Evolutionary conservation across 2,329 filamentous ascomycete genomes (phyloP).

Genomic region (Fusarium torreyae): DNA sequence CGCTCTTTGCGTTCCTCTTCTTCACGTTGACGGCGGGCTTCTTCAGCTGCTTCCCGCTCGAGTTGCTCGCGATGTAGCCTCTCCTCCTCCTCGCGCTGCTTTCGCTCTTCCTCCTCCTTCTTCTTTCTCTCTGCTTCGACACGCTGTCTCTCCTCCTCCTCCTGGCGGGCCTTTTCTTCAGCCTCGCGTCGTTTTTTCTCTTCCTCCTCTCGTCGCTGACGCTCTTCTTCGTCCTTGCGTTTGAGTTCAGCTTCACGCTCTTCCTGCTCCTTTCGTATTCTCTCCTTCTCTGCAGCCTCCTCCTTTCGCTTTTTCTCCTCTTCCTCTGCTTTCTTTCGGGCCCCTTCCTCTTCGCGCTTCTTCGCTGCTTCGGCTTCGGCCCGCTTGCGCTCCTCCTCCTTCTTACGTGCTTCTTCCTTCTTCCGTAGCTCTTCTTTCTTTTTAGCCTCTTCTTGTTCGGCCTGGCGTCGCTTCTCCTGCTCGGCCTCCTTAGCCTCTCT

Average conservation of each 20-base stretch:
- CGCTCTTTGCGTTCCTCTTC: conserved; percentile 67
- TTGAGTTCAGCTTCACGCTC: conserved; percentile 56
- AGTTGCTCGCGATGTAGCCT: conserved; percentile 61
- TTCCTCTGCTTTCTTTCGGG: conserved; percentile 50
- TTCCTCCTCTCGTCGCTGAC: conserved; percentile 54
- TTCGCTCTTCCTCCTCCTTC: conserved; percentile 57
- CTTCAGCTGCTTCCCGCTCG: conserved; percentile 64
- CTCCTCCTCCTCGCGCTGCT: conserved; percentile 64
- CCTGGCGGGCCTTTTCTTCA: conserved; percentile 55
- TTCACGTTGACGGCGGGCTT: conserved; percentile 65
- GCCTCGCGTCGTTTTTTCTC: conserved; percentile 56
- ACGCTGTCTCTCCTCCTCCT: conserved; percentile 57
- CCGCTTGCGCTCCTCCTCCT: conserved; percentile 53
- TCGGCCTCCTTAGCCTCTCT: conserved; percentile 38
- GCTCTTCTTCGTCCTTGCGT: conserved; percentile 57
- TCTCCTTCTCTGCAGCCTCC: conserved; percentile 53
- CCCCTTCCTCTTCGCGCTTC: conserved; percentile 47
- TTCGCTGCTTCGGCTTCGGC: conserved; percentile 51
- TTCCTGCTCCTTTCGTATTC: conserved; percentile 51
- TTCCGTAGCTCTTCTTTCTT: conserved; percentile 56
- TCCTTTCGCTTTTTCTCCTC: conserved; percentile 55
- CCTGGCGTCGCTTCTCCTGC: conserved; percentile 45
- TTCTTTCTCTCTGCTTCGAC: conserved; percentile 59
- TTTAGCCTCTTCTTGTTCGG: conserved; percentile 53
- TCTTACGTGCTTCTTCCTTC: conserved; percentile 55